Evolutionary conservation across 2,329 filamentous ascomycete species (phyloP).

Genomic region (Ambrosiella cleistominuta): DNA sequence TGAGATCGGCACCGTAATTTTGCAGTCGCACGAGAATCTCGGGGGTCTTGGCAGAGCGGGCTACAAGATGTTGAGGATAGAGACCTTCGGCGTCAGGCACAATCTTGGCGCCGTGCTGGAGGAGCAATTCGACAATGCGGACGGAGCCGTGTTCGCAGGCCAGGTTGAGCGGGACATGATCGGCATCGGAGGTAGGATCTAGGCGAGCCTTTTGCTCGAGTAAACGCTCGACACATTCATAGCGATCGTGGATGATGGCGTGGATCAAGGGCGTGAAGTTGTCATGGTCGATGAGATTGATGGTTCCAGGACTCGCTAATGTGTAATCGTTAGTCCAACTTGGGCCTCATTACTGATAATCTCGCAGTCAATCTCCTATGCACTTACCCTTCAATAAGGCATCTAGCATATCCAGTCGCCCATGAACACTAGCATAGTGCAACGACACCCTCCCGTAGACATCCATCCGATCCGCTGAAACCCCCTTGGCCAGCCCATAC

Average conservation of each 20-base stretch:
- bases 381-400: slow-evolving; percentile 46
- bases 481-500: slow-evolving; percentile 55
- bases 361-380: not conserved
- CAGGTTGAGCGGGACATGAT: slow-evolving; percentile 86
- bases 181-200: slow-evolving; percentile 68
- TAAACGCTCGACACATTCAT: slow-evolving; percentile 63
- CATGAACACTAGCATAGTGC: slow-evolving; percentile 94
- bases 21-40: slow-evolving; percentile 65
- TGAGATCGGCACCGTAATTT: slow-evolving; percentile 70
- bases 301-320: slow-evolving; percentile 51
- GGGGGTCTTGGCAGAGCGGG: slow-evolving; percentile 68
- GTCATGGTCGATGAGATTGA: slow-evolving; percentile 83
- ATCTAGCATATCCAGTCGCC: slow-evolving; percentile 66
- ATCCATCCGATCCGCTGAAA: slow-evolving; percentile 66
- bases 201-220: slow-evolving; percentile 66
- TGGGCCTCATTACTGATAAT: not conserved
- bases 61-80: slow-evolving; percentile 92
- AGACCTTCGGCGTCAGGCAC: slow-evolving; percentile 91
- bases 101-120: slow-evolving; percentile 64
- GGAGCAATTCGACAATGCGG: slow-evolving; percentile 65
- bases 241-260: slow-evolving; percentile 73
- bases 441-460: slow-evolving; percentile 87
- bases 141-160: slow-evolving; percentile 86
- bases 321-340: not conserved
- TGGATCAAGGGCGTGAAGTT: slow-evolving; percentile 95